phyloP scores from a whole-genome alignment of 495 filamentous ascomycete genomes.

The Lichina pygmaea region DNA sequence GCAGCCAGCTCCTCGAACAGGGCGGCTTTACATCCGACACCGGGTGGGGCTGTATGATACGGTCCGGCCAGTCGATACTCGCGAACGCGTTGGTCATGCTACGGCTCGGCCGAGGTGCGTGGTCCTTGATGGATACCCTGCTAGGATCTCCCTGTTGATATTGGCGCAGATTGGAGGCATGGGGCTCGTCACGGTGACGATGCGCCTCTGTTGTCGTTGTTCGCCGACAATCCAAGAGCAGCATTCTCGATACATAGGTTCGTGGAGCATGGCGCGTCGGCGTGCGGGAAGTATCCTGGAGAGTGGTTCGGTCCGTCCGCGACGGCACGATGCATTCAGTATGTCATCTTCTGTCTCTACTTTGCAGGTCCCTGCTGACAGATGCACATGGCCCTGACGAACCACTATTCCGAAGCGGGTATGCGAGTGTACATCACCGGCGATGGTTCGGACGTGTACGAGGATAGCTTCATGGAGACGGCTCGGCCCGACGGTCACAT shows the following conservation, averaged over 20 bases:
- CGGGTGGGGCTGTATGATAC: slow-evolving; percentile 98
- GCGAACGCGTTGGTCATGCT: slow-evolving; percentile 57
- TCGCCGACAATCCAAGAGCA: slow-evolving; percentile 65
- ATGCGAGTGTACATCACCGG: slow-evolving; percentile 72
- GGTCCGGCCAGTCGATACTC: slow-evolving; percentile 78
- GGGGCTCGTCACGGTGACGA: slow-evolving; percentile 32
- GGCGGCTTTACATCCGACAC: slow-evolving; percentile 78
- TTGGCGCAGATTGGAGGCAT: slow-evolving; percentile 47
- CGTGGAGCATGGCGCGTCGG: slow-evolving; percentile 60
- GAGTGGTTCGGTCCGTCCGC: slow-evolving; percentile 99
- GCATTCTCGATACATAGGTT: slow-evolving; percentile 93
- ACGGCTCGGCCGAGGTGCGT: slow-evolving; percentile 51
- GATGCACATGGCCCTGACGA: slow-evolving; percentile 38
- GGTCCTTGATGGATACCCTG: neutral
- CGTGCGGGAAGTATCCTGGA: slow-evolving; percentile 82
- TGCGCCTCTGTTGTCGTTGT: slow-evolving; percentile 45
- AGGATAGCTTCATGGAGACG: slow-evolving; percentile 54
- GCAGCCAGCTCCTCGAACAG: slow-evolving; percentile 53
- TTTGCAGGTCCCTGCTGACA: slow-evolving; percentile 4
- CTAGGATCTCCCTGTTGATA: slow-evolving; percentile 7
- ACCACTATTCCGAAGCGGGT: slow-evolving; percentile 22
- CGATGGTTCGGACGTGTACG: slow-evolving; percentile 76
- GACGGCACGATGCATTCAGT: slow-evolving; percentile 90
- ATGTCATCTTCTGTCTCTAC: slow-evolving; percentile 10
- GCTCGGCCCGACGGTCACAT: slow-evolving; percentile 32